These are phyloP conservation scores for Glonium stellatum DNA, from an alignment of 495 filamentous ascomycete species.

Conservation along the genomic window DNA sequence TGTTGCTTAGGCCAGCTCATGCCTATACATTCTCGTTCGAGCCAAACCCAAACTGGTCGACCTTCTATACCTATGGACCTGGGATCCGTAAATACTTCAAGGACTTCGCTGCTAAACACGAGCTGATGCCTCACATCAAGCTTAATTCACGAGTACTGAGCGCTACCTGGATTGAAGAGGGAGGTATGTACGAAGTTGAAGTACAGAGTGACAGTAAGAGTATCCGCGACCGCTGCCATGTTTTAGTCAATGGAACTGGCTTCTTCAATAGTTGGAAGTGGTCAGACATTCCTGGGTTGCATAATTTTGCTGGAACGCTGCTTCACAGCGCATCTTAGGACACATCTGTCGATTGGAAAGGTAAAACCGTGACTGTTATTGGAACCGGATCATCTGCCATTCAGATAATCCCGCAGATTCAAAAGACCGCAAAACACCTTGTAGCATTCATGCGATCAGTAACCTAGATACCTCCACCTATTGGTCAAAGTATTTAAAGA, in stretches of 20 bases:
- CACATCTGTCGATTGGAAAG: slow-evolving; percentile 44
- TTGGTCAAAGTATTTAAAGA: too few species aligned
- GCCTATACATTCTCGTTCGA: slow-evolving; percentile 40
- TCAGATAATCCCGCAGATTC: slow-evolving; percentile 29
- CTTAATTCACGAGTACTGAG: slow-evolving; percentile 34
- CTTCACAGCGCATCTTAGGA: slow-evolving; percentile 54
- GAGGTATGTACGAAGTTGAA: slow-evolving; percentile 23
- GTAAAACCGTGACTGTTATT: slow-evolving; percentile 52
- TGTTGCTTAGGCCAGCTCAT: slow-evolving; percentile 22
- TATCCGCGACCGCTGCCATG: slow-evolving; percentile 27
- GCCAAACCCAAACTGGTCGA: slow-evolving; percentile 38
- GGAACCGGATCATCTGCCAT: slow-evolving; percentile 38
- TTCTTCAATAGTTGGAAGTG: slow-evolving; percentile 31
- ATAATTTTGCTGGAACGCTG: slow-evolving; percentile 26
- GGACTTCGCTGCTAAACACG: slow-evolving; percentile 36
- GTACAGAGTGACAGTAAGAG: slow-evolving; percentile 20
- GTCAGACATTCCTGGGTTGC: slow-evolving; percentile 27
- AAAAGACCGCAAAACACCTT: slow-evolving; percentile 21
- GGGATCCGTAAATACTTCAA: slow-evolving; percentile 40
- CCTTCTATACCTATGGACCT: slow-evolving; percentile 32
- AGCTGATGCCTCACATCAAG: slow-evolving; percentile 34
- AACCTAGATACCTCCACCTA: slow-evolving; percentile 7
- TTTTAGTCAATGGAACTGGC: slow-evolving; percentile 34
- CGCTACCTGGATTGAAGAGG: slow-evolving; percentile 32
- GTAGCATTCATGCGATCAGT: slow-evolving; percentile 4